phyloP scores from a whole-genome alignment of 257 asterid species.

The Fraxinus excelsior region DNA sequence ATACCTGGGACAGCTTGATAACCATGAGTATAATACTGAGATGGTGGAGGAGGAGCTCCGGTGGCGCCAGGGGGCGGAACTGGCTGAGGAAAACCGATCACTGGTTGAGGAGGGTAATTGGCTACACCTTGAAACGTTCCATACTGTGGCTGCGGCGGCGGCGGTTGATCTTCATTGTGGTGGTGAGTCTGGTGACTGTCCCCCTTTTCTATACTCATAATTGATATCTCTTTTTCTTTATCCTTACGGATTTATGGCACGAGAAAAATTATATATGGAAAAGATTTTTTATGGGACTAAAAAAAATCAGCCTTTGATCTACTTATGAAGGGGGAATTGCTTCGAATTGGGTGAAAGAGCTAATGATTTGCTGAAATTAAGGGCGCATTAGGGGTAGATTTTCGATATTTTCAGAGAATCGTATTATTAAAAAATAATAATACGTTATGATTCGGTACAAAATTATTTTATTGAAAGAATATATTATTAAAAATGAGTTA shows the following conservation, averaged over 20 bases:
- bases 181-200: constrained; percentile 36
- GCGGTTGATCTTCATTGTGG: constrained; percentile 24
- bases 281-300: not conserved
- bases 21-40: constrained; percentile 63
- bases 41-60: constrained; percentile 44
- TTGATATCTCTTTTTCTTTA: constrained; percentile 15
- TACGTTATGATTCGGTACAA: too few species aligned
- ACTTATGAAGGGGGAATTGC: not conserved
- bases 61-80: constrained; percentile 77
- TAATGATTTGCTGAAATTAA: not conserved
- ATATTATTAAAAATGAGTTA: too few species aligned
- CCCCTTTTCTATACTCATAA: constrained; percentile 59
- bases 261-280: not conserved
- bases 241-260: not conserved
- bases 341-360: not conserved
- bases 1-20: constrained; percentile 88
- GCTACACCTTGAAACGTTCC: constrained; percentile 91
- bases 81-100: constrained; percentile 81
- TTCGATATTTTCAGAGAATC: too few species aligned
- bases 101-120: constrained; percentile 68
- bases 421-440: too few species aligned
- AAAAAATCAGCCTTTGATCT: not conserved
- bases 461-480: too few species aligned
- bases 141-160: constrained; percentile 34
- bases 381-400: too few species aligned